Evolutionary conservation across 2,329 filamentous ascomycete species (phyloP), one percentile per base, ranked within the genome.

Genomic region (Pseudohalonectria lignicola): DNA sequence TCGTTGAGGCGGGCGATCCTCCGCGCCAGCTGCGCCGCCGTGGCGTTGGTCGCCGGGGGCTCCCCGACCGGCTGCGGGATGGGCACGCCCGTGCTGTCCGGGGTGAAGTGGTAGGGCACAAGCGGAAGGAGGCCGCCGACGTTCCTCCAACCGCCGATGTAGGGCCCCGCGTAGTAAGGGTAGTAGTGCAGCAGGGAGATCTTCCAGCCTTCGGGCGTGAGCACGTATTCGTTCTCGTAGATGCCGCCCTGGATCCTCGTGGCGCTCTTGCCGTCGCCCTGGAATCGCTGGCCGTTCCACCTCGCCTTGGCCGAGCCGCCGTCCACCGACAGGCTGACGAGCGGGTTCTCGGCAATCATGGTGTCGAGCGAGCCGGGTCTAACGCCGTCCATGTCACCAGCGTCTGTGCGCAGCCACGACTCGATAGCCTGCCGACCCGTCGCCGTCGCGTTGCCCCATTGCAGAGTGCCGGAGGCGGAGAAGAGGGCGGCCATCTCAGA

Each of bases 71-170:
- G 18, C 12, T 25, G 10, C 13, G 33, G 9, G 12, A 28, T 15
- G 9, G 43, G 38, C 3, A 37, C 25, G 2, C 45, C 45, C 17
- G 45, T 39, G 4, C 35, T 25, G 13, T 45, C 45, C 5, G 43
- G 34, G 2, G 45, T 44, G 31, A 40, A 47, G 35, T 47, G 45
- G 19, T 45, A 47, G 3, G 45, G 41, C 11, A 47, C 34, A 15
- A 47, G 34, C 5, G 45, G 45, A 16, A 47, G 36, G 31, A 32
- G 39, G 13, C 28, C 23, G 3, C 43, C 43, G 15, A 41, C 39
- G 18, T 47, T 47, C 31, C 32, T 33, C 41, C 41, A 47, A 0
- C 43, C 45, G 4, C 37, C 25, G 10, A 36, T 31, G 37, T 45
- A 47, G 17, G 39, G 34, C 3, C 45, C 45, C 9, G 33, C 35